Conservation (phyloP, 129 eudicot species). For the Escallonia herrerae region DNA sequence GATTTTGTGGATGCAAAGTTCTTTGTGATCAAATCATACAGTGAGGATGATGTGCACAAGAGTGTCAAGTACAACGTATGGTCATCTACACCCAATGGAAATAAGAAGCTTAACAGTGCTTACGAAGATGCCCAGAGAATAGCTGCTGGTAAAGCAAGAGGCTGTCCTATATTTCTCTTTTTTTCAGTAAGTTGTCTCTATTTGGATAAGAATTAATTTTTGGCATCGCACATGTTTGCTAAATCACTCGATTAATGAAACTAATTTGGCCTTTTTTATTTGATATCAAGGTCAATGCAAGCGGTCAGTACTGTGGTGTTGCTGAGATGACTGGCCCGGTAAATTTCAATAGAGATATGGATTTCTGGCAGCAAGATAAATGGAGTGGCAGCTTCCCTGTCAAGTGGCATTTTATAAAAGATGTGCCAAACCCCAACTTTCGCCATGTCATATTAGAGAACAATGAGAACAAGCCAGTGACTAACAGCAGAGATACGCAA, state of each 20-base stretch:
- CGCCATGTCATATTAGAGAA: constrained; percentile 84
- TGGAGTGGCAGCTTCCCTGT: constrained; percentile 97
- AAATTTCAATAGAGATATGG: constrained; percentile 84
- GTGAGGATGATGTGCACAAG: constrained; percentile 98
- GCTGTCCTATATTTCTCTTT: constrained; percentile 84
- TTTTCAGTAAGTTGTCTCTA: constrained; percentile 63
- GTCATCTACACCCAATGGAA: constrained; percentile 95
- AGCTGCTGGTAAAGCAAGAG: constrained; percentile 47
- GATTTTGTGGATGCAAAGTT: constrained; percentile 72
- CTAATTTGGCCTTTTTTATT: not conserved
- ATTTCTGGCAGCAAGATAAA: constrained; percentile 99
- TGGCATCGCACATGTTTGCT: not conserved
- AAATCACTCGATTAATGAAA: not conserved
- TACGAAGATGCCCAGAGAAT: constrained; percentile 71
- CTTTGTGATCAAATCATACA: constrained; percentile 85
- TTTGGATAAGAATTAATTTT: not conserved
- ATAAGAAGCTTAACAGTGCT: constrained; percentile 75
- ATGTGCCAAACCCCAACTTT: constrained; percentile 79
- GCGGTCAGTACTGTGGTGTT: constrained; percentile 96
- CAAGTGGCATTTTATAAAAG: constrained; percentile 92
- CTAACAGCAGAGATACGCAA: constrained; percentile 94
- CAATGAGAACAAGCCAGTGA: constrained; percentile 91
- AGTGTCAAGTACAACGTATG: constrained; percentile 87
- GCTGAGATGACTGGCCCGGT: constrained; percentile 95
- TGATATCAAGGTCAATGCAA: constrained; percentile 69